These are phyloP conservation scores for Phaeosphaeria sp. DNA, from an alignment of 2,329 filamentous ascomycete species.

Conservation along the genomic window DNA sequence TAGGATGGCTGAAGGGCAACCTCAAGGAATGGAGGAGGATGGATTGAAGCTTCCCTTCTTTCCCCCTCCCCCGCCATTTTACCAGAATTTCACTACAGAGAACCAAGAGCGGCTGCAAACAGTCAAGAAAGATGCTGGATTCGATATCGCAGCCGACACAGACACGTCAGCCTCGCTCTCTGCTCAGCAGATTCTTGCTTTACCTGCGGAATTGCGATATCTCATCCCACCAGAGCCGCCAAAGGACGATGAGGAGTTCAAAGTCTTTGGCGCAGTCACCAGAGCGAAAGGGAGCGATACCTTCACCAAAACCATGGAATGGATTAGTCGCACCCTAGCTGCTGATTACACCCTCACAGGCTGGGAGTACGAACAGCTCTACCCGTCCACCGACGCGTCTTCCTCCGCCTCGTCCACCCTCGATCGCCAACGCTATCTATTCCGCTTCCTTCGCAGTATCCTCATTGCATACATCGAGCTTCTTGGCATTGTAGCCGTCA, in stretches of 20 bases:
- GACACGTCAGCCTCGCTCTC: constrained; percentile 20
- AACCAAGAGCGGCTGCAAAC: constrained; percentile 69
- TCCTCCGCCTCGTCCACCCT: constrained; percentile 58
- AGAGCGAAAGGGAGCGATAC: constrained; percentile 30
- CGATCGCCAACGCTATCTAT: constrained; percentile 67
- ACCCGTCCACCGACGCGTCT: constrained; percentile 56
- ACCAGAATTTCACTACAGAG: constrained; percentile 81
- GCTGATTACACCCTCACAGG: constrained; percentile 66
- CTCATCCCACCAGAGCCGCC: constrained; percentile 84
- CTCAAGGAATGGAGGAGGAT: constrained; percentile 24
- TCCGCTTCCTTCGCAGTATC: constrained; percentile 81
- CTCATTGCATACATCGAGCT: constrained; percentile 90
- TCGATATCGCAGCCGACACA: constrained; percentile 14
- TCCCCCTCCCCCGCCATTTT: constrained; percentile 88
- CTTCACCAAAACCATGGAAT: constrained; percentile 34
- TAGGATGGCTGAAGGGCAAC: constrained; percentile 1
- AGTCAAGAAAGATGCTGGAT: constrained; percentile 49
- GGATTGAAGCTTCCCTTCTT: constrained; percentile 58
- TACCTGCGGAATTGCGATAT: constrained; percentile 75
- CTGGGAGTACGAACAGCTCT: constrained; percentile 74
- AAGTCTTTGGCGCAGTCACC: constrained; percentile 74
- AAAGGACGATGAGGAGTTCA: constrained; percentile 68
- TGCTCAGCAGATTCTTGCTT: constrained; percentile 45
- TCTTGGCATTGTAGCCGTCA: constrained; percentile 71
- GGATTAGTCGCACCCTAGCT: constrained; percentile 34